Conservation (phyloP, 495 filamentous ascomycete genomes). For the Jackrogersella multiformis region DNA sequence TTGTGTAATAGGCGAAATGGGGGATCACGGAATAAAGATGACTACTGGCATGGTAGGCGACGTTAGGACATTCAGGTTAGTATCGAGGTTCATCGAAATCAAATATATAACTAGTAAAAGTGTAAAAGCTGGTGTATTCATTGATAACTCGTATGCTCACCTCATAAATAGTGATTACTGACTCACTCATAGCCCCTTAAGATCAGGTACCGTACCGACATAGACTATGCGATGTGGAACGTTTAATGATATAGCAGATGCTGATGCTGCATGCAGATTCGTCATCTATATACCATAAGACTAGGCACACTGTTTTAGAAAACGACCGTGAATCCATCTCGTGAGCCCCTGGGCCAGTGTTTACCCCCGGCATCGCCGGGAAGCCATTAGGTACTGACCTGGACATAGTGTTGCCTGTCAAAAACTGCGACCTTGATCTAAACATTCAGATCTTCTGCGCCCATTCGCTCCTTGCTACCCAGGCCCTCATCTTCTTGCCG, state of each 20-base stretch:
- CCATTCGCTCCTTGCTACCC: constrained; percentile 41
- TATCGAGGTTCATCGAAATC: background rate
- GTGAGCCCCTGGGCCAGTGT: background rate
- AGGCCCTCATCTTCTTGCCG: constrained; percentile 47
- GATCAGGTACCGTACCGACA: background rate
- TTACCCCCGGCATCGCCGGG: background rate
- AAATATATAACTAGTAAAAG: background rate
- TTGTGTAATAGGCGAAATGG: background rate
- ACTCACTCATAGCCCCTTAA: background rate
- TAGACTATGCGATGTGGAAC: background rate
- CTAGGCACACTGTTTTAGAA: background rate
- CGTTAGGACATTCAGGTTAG: no score
- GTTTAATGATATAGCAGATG: constrained; percentile 1
- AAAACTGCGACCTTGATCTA: background rate
- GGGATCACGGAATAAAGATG: background rate
- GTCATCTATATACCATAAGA: constrained; percentile 7
- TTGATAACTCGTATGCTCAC: background rate
- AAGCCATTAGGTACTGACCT: constrained; percentile 3
- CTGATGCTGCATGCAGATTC: background rate
- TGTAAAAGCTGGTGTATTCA: background rate
- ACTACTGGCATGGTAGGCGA: background rate
- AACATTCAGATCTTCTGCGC: constrained; percentile 28
- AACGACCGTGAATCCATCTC: background rate
- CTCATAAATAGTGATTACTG: background rate
- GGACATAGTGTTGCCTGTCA: background rate